Evolutionary conservation across 306 rosid genomes (phyloP).

Genomic region (Fragaria nilgerrensis): DNA sequence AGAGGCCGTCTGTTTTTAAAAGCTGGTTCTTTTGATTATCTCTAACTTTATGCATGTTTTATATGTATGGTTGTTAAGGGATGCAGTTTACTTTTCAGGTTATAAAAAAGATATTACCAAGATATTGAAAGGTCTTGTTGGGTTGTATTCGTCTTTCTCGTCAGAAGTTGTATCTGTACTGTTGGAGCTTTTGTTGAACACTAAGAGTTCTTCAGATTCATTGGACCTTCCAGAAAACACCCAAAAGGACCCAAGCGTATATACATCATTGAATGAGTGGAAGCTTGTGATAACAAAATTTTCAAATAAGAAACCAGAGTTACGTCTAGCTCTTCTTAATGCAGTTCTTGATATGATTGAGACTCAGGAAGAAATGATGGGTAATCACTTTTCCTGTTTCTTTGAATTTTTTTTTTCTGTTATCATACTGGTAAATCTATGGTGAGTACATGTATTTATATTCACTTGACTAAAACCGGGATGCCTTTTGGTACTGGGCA

Average conservation of each 20-base stretch:
- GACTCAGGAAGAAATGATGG: constrained; percentile 44
- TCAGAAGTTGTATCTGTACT: constrained; percentile 67
- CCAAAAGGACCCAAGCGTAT: constrained; percentile 25
- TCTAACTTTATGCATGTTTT: not conserved
- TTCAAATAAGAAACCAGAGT: constrained; percentile 74
- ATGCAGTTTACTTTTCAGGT: constrained; percentile 47
- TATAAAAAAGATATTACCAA: constrained; percentile 50
- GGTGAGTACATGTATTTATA: not conserved
- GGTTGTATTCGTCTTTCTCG: constrained; percentile 68
- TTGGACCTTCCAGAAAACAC: constrained; percentile 35
- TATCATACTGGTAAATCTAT: not conserved
- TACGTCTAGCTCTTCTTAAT: constrained; percentile 64
- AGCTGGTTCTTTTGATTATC: not conserved
- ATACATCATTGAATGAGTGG: constrained; percentile 55
- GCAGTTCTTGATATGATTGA: constrained; percentile 66
- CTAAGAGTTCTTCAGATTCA: constrained; percentile 43
- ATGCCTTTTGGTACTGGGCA: not conserved
- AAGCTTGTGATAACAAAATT: constrained; percentile 50
- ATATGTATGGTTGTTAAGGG: constrained; percentile 12
- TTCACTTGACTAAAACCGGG: not conserved
- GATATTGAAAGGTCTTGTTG: constrained; percentile 56
- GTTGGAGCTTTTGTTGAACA: constrained; percentile 60
- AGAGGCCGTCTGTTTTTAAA: not conserved
- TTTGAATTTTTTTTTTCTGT: not conserved
- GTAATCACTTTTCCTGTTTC: constrained; percentile 27